These are phyloP conservation scores for Dendrobium chrysotoxum DNA, from an alignment of 106 monocot species.

Conservation along the genomic window DNA sequence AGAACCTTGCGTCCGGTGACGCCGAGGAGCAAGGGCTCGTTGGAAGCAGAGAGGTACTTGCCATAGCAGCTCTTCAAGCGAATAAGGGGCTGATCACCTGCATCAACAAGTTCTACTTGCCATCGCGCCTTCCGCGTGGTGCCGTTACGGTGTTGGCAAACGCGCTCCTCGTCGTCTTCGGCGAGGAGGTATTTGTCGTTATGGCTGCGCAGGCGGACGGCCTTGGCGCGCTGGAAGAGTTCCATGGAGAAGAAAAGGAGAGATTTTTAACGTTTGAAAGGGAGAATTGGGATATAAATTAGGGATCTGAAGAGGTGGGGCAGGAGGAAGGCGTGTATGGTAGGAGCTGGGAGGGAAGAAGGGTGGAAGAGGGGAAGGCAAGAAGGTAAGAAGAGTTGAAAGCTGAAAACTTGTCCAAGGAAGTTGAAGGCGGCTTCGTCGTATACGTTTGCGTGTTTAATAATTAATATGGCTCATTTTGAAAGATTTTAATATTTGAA, in stretches of 20 bases:
- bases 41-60: constrained; percentile 5
- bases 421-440: background rate
- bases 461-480: too few relatives aligned
- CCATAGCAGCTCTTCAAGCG: constrained; percentile 9
- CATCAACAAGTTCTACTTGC: constrained; percentile 29
- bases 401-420: background rate
- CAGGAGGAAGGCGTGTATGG: background rate
- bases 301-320: background rate
- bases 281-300: background rate
- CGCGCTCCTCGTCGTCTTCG: constrained; percentile 44
- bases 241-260: constrained; percentile 26
- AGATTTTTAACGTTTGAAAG: background rate
- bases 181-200: constrained; percentile 61
- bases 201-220: constrained; percentile 49
- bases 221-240: constrained; percentile 39
- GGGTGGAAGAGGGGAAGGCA: background rate
- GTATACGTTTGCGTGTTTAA: background rate
- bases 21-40: constrained; percentile 8
- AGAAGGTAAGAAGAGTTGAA: background rate
- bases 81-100: background rate
- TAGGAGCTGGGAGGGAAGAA: background rate
- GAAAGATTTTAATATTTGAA: too few relatives aligned
- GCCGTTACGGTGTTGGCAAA: constrained; percentile 38
- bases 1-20: constrained; percentile 5
- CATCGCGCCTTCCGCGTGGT: constrained; percentile 28